phyloP scores from a whole-genome alignment of 495 filamentous ascomycete species.

The Hyaloscypha finlandica region DNA sequence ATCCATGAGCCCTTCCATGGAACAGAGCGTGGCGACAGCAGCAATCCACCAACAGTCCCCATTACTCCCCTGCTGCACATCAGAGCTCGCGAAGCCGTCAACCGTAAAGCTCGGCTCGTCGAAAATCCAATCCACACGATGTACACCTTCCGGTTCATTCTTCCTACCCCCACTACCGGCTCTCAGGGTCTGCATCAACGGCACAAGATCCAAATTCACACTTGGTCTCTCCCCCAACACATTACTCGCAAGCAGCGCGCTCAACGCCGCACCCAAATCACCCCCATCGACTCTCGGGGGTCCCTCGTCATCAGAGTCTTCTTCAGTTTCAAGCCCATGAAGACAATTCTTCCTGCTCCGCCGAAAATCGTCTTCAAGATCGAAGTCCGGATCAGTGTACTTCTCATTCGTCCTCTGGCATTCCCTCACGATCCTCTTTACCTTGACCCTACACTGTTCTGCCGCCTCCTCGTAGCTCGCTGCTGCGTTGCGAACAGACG shows the following conservation, averaged over 20 bases:
- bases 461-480: slow-evolving; percentile 69
- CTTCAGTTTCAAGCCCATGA: slow-evolving; percentile 50
- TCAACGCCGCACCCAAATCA: not conserved
- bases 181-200: not conserved
- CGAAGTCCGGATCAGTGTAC: slow-evolving; percentile 85
- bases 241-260: slow-evolving; percentile 1
- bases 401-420: slow-evolving; percentile 83
- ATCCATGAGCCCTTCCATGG: slow-evolving; percentile 76
- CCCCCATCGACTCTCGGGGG: slow-evolving; percentile 8
- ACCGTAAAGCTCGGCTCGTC: slow-evolving; percentile 82
- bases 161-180: not conserved
- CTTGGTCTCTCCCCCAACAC: not conserved
- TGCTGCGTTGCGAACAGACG: not conserved
- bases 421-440: slow-evolving; percentile 78
- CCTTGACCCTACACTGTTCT: slow-evolving; percentile 67
- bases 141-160: slow-evolving; percentile 55
- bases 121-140: slow-evolving; percentile 78
- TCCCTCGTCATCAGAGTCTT: slow-evolving; percentile 16
- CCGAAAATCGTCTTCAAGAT: slow-evolving; percentile 43
- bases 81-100: slow-evolving; percentile 71
- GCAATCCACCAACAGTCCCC: slow-evolving; percentile 95
- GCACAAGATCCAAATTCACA: not conserved
- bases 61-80: slow-evolving; percentile 74
- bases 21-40: slow-evolving; percentile 77
- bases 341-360: slow-evolving; percentile 43